Conservation (phyloP, 1,139 yeast genomes). For the Insectozyma bohioensis region DNA sequence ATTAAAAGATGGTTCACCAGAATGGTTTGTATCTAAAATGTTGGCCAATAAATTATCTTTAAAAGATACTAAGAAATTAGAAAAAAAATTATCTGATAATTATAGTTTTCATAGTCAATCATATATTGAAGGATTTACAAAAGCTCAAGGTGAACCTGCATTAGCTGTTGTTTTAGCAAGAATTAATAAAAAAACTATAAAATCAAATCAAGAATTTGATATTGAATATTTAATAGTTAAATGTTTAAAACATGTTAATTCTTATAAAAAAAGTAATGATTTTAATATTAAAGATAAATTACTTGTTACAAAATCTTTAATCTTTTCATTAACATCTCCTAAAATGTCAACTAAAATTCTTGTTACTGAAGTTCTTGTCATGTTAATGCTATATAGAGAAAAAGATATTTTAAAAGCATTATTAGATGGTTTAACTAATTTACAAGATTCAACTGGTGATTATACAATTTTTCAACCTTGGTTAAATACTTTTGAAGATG, state of each 20-base stretch:
- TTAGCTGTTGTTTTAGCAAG: conserved; percentile 40
- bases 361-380: conserved; percentile 45
- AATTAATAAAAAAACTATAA: conserved; percentile 43
- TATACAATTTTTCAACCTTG: conserved; percentile 42
- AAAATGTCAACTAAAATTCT: conserved; percentile 40
- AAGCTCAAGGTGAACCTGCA: conserved; percentile 47
- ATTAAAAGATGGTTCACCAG: conserved; percentile 41
- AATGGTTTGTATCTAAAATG: conserved; percentile 42
- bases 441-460: conserved; percentile 40
- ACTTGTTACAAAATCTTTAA: conserved; percentile 36
- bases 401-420: conserved; percentile 26
- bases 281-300: too few relatives aligned
- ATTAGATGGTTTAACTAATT: conserved; percentile 32
- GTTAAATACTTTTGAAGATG: conserved; percentile 38
- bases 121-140: conserved; percentile 36
- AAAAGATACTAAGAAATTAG: conserved; percentile 37
- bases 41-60: conserved; percentile 35
- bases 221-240: conserved; percentile 39
- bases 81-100: conserved; percentile 31
- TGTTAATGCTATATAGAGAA: conserved; percentile 30
- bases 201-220: conserved; percentile 47
- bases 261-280: conserved; percentile 3
- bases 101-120: conserved; percentile 21
- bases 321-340: conserved; percentile 42
- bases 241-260: conserved; percentile 29